These are phyloP conservation scores for Megacollybia marginata DNA, from an alignment of 768 basidiomycete species.

Conservation along the genomic window DNA sequence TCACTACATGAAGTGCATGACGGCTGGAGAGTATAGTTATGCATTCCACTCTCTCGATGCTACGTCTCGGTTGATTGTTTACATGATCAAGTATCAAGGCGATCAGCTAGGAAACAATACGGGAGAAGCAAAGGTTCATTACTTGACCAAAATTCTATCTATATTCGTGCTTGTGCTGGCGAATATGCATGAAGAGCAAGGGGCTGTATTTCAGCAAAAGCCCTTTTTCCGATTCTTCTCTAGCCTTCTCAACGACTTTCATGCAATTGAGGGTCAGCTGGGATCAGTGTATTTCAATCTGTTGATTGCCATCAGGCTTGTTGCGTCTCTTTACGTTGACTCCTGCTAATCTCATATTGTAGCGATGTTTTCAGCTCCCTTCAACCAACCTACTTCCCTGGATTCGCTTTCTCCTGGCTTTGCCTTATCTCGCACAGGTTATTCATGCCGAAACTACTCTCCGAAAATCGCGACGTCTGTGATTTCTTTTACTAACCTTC, in stretches of 20 bases:
- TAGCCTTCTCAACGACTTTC: constrained; percentile 87
- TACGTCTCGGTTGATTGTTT: constrained; percentile 88
- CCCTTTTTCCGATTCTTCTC: constrained; percentile 99
- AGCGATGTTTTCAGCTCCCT: constrained; percentile 95
- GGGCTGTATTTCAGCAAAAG: constrained; percentile 86
- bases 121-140: constrained; percentile 93
- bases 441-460: constrained; percentile 93
- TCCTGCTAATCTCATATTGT: constrained; percentile 4
- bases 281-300: constrained; percentile 88
- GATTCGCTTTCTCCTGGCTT: constrained; percentile 98
- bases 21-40: constrained; percentile 63
- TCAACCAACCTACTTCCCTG: constrained; percentile 94
- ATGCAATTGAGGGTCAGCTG: constrained; percentile 76
- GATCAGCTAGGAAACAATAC: constrained; percentile 90
- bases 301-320: constrained; percentile 80
- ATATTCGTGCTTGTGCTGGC: constrained; percentile 96
- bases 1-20: constrained; percentile 72
- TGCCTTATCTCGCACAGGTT: constrained; percentile 90
- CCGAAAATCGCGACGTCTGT: constrained; percentile 79
- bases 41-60: constrained; percentile 94
- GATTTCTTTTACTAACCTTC: background rate
- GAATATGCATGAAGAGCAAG: constrained; percentile 92
- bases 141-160: constrained; percentile 93
- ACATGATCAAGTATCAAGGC: constrained; percentile 99
- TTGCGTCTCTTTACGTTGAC: background rate